Evolutionary conservation across 108 stramenopile genomes (phyloP), one percentile per base, ranked within the genome.

Genomic region (Epipyxis sp.): DNA sequence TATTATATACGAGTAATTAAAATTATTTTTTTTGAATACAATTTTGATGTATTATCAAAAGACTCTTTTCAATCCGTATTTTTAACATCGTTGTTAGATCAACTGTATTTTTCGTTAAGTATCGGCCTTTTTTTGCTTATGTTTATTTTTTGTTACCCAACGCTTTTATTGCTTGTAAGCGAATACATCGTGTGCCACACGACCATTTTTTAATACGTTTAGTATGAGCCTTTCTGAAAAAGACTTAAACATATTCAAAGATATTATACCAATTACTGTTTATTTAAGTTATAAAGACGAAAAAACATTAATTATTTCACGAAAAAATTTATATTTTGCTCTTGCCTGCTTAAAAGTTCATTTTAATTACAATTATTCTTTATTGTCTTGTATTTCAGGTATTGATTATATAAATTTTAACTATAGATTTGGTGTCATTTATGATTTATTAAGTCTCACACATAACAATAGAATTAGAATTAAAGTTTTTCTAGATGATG

Each of bases 1-100:
- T 79, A 79, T 72, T 79, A 68, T 79, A 69, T 79, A 69, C 42
- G 69, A 79, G 45, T 79, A 27, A 42, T 79, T 2, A 69, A 79
- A 46, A 68, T 69, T 35, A 44, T 69, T 69, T 68, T 79, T 79
- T 79, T 71, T 79, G 69, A 79, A 79, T 13, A n/a, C n/a, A 65
- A 69, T 71, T 68, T 43, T 71, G 78, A 79, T 71, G 78, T 69
- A 43, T 71, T 79, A 46, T 71, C 35, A 69, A 1, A 69, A 1
- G 43, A 41, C 27, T 34, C 69, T 71, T 71, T 79, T 30, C 43
- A 42, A 25, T 2, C 69, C 10, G 35, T 79, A 6, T 68, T 69
- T 69, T 68, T 79, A 71, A 69, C 68, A 69, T 69, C 44, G 45
- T 69, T 68, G 58, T 32, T 79, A 71, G 45, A 69, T 54, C 69